Conservation (phyloP, 2,329 filamentous ascomycete species). For the Hypoxylon sp. region DNA sequence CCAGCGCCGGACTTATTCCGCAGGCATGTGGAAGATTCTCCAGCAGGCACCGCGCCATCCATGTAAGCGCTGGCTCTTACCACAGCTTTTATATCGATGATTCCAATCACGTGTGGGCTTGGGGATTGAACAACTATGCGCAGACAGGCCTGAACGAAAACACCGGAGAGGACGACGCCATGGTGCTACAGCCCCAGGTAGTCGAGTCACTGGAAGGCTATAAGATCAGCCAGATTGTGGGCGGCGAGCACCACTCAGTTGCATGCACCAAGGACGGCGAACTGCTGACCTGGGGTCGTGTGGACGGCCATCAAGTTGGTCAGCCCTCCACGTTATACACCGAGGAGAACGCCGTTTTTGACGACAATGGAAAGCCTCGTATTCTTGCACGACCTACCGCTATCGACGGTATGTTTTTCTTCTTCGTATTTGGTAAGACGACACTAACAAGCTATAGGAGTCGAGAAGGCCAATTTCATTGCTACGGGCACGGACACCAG, state of each 20-base stretch:
- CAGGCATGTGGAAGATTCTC: constrained; percentile 48
- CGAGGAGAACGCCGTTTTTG: constrained; percentile 70
- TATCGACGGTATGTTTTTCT: constrained; percentile 62
- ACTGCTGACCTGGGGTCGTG: constrained; percentile 60
- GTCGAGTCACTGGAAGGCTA: constrained; percentile 73
- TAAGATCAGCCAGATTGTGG: constrained; percentile 75
- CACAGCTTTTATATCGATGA: constrained; percentile 78
- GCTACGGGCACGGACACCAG: constrained; percentile 78
- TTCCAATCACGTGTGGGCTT: constrained; percentile 73
- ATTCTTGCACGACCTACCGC: constrained; percentile 76
- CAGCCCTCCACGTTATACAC: constrained; percentile 67
- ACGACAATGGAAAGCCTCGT: constrained; percentile 73
- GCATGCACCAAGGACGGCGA: constrained; percentile 57
- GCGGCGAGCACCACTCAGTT: constrained; percentile 76
- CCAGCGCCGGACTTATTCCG: constrained; percentile 56
- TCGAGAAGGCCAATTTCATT: constrained; percentile 67
- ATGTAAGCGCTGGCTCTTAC: constrained; percentile 72
- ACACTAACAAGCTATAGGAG: constrained; percentile 49
- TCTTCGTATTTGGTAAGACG: constrained; percentile 3
- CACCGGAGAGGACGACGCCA: constrained; percentile 75
- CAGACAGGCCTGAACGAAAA: constrained; percentile 73
- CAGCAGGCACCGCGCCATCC: constrained; percentile 66
- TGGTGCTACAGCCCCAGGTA: constrained; percentile 76
- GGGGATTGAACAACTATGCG: constrained; percentile 79
- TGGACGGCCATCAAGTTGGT: constrained; percentile 65